Evolutionary conservation across 495 filamentous ascomycete genomes (phyloP).

Genomic region (Filosporella fistucella): DNA sequence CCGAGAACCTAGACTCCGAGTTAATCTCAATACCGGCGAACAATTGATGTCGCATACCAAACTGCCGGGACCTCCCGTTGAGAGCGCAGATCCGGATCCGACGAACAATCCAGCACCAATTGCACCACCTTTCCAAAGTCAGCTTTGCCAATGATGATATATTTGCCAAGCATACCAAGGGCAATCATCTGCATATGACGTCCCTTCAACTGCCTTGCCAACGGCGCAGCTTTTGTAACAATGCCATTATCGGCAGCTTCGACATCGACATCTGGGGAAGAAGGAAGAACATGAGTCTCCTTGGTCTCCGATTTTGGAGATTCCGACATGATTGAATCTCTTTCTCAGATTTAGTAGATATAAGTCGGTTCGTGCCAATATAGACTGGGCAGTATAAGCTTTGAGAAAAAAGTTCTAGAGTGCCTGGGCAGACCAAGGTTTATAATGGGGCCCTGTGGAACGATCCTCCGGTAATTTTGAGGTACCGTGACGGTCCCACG

Average conservation of each 20-base stretch:
- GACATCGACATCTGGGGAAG: not conserved
- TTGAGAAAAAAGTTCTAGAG: not conserved
- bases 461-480: not conserved
- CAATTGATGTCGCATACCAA: constrained; percentile 17
- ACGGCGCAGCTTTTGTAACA: constrained; percentile 2
- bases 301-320: not conserved
- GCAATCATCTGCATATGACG: constrained; percentile 77
- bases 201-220: constrained; percentile 26
- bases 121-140: constrained; percentile 39
- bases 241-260: constrained; percentile 10
- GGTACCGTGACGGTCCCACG: not conserved
- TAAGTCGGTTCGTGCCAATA: not conserved
- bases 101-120: constrained; percentile 54
- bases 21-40: not conserved
- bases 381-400: not conserved
- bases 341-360: not conserved
- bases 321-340: not conserved
- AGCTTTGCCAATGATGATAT: not conserved
- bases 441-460: no score
- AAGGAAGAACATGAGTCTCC: not conserved
- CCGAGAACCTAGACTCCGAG: constrained; percentile 15
- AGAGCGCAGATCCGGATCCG: constrained; percentile 39
- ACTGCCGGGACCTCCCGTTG: constrained; percentile 36
- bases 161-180: constrained; percentile 38
- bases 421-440: no score